A percentile compares a stretch with the other conserved stretches of the same genome.
These are phyloP conservation scores for Paramarasmius palmivorus DNA, from an alignment of 1,284 basidiomycete species.

Conservation along the genomic window DNA sequence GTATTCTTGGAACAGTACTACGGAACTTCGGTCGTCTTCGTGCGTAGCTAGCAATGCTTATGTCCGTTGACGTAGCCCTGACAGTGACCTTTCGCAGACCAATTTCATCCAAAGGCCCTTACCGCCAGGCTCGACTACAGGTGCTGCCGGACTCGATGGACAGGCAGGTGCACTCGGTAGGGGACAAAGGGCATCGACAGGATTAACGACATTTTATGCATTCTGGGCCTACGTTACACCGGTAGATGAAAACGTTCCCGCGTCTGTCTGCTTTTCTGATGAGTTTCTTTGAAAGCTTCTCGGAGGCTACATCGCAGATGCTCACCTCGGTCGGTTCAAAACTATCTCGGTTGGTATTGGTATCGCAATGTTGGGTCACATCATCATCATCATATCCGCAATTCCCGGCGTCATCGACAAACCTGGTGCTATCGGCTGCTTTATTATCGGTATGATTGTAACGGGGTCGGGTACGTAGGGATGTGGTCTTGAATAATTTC, in stretches of 20 bases:
- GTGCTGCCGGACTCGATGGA: slow-evolving; percentile 53
- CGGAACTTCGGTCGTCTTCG: slow-evolving; percentile 68
- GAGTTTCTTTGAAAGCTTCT: too few species aligned
- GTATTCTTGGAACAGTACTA: slow-evolving; percentile 38
- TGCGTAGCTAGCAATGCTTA: slow-evolving; percentile 32
- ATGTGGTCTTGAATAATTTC: background rate
- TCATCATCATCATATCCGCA: slow-evolving; percentile 5
- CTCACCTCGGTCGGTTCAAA: slow-evolving; percentile 9
- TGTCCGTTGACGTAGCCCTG: background rate
- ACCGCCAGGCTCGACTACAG: slow-evolving; percentile 66
- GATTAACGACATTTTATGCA: slow-evolving; percentile 46
- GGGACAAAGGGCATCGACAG: slow-evolving; percentile 69
- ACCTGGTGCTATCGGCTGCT: slow-evolving; percentile 7
- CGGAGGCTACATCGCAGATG: slow-evolving; percentile 7
- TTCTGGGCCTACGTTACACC: slow-evolving; percentile 5
- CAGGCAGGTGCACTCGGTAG: slow-evolving; percentile 73
- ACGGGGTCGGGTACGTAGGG: slow-evolving; percentile 40
- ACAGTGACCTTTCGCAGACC: slow-evolving; percentile 37
- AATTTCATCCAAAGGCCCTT: slow-evolving; percentile 75
- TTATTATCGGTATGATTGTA: slow-evolving; percentile 10
- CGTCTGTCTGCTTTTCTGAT: slow-evolving; percentile 72
- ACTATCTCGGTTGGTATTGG: slow-evolving; percentile 7
- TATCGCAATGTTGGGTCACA: slow-evolving; percentile 10
- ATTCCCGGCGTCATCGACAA: slow-evolving; percentile 47
- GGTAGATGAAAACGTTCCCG: too few species aligned